Base-by-base conservation (phyloP, 768 basidiomycete species). In the Macrocybe gigantea region DNA sequence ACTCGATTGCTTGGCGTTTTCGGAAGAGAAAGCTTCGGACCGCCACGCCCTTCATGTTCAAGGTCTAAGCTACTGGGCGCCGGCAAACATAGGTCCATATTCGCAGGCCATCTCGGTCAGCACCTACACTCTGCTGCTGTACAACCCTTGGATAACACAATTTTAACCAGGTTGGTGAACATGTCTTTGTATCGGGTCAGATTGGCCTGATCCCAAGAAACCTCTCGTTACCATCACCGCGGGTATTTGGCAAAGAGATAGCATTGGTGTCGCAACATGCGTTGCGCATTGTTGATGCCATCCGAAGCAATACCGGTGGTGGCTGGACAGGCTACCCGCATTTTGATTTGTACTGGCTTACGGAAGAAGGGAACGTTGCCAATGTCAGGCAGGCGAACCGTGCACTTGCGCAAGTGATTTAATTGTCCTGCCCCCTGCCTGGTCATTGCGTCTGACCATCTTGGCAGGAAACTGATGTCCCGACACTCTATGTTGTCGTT, bases 61-160 rank as follows among this genome's bases (percentile, higher is more conserved):
- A 65, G 78, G 93, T 7, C 60, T 97, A 52, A 97, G 95, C 64
- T 97, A 98, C 60, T 99, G 96, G 96, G 96, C 94, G 29, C 93
- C 96, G 9, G 96, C 96, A 7, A 99, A 98, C 62, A 98, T 99
- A 47, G 96, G 96, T 0, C 96, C 96, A 4, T 99, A 99, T 64
- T 96, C 93, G 4, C 96, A 99, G 66, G 88, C 92, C 1, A 79
- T 97, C 53, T 72, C 75, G 44, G 95, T 94, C 45, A 56, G 82
- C 67, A 44, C 41, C 2, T 38, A 11, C 14, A 11, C 36, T 4
- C 36, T 45, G 38, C 43, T 53, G 38, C 35, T 33, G 37, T 14
- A 7, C 42, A 6, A 49, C 33, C 31, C 5, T 13, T 30, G 41
- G 14, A 22, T 11, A 7, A 8, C 32, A 30, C 12, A 15, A 22